Conservation (phyloP, 257 asterid genomes). For the Scutellaria baicalensis region DNA sequence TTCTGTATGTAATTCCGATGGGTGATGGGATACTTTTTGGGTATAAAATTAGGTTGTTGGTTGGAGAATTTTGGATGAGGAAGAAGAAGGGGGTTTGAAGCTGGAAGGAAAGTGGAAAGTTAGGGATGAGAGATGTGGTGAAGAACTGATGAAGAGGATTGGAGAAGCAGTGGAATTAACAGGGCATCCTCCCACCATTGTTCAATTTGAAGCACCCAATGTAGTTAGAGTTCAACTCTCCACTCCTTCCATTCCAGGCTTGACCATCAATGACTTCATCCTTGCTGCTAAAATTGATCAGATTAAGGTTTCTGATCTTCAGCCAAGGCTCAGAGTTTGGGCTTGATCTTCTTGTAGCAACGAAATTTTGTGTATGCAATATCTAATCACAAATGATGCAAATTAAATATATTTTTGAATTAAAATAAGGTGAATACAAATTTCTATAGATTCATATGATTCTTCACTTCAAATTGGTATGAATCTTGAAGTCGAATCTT, state of each 20-base stretch:
- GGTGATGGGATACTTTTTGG: too few species aligned
- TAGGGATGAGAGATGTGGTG: constrained; percentile 57
- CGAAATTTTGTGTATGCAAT: too few species aligned
- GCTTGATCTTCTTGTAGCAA: constrained; percentile 24
- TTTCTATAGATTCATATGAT: too few species aligned
- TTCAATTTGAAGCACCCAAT: constrained; percentile 56
- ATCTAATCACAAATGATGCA: too few species aligned
- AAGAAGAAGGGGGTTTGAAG: constrained; percentile 46
- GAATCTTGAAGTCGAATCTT: too few species aligned
- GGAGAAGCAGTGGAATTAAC: constrained; percentile 40
- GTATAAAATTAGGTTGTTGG: constrained; percentile 64
- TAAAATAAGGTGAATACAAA: too few species aligned
- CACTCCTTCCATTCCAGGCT: constrained; percentile 72
- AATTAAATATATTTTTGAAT: too few species aligned
- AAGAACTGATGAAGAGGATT: constrained; percentile 63
- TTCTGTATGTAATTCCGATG: too few species aligned
- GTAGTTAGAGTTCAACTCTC: constrained; percentile 60
- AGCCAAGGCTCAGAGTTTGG: constrained; percentile 79
- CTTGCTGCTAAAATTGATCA: constrained; percentile 79
- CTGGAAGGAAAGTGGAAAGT: constrained; percentile 76
- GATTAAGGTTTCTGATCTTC: constrained; percentile 76
- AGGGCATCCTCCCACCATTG: constrained; percentile 54
- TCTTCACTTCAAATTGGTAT: too few species aligned
- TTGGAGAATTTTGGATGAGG: constrained; percentile 54
- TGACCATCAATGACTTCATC: constrained; percentile 81